phyloP scores from a whole-genome alignment of 495 filamentous ascomycete species.

The Lophiotrema nucula region DNA sequence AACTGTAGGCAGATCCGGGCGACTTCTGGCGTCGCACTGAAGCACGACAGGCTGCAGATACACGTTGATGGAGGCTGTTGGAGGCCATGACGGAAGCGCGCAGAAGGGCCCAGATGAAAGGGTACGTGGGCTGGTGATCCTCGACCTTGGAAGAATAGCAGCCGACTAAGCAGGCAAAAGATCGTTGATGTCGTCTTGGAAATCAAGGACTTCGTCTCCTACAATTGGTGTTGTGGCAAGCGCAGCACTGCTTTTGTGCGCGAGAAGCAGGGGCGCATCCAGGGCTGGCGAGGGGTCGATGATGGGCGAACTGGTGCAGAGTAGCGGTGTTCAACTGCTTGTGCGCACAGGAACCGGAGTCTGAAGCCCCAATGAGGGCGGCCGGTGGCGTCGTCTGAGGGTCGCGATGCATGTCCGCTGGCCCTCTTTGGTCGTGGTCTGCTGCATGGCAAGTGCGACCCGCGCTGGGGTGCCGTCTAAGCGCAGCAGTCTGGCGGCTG shows the following conservation, averaged over 20 bases:
- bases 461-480: neutral
- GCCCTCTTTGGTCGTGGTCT: neutral
- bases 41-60: neutral
- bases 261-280: neutral
- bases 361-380: neutral
- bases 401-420: neutral
- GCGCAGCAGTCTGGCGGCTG: neutral
- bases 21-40: neutral
- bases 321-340: neutral
- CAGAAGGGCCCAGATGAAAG: neutral
- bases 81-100: neutral
- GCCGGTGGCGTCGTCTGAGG: neutral
- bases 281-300: neutral
- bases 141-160: neutral
- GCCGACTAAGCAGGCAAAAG: no score
- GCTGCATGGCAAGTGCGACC: neutral
- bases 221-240: neutral
- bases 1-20: neutral
- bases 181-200: neutral
- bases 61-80: slow-evolving; percentile 5
- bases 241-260: neutral
- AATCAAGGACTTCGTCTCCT: neutral
- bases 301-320: neutral
- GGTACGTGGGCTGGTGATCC: neutral
- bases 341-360: neutral